These are phyloP conservation scores for Zygotorulaspora chibaensis DNA, from an alignment of 805 yeast species.

Conservation along the genomic window DNA sequence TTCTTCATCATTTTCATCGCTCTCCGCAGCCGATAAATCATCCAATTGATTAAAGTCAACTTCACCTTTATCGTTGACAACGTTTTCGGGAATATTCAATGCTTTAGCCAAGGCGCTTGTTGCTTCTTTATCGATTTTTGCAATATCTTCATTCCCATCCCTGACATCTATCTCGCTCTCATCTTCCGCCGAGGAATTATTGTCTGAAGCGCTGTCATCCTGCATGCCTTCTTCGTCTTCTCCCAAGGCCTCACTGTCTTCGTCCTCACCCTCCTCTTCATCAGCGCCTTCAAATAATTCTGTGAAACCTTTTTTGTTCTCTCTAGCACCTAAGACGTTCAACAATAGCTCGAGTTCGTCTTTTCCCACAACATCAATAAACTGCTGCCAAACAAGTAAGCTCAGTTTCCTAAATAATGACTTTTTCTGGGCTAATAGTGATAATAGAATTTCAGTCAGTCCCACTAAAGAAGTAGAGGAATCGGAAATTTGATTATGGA, in stretches of 20 bases:
- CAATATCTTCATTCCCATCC: conserved; percentile 39
- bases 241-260: conserved; percentile 29
- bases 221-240: conserved; percentile 34
- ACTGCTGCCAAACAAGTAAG: conserved; percentile 52
- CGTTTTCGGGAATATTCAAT: conserved; percentile 55
- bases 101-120: conserved; percentile 66
- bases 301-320: conserved; percentile 76
- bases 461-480: conserved; percentile 43
- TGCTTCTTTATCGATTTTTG: conserved; percentile 50
- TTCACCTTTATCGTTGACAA: conserved; percentile 41
- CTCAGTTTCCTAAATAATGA: conserved; percentile 55
- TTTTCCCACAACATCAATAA: conserved; percentile 43
- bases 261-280: conserved; percentile 38
- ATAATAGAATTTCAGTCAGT: conserved; percentile 55
- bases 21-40: conserved; percentile 39
- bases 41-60: conserved; percentile 47
- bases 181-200: conserved; percentile 30
- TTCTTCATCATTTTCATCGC: conserved; percentile 51
- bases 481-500: conserved; percentile 36
- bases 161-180: conserved; percentile 31
- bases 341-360: conserved; percentile 47
- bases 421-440: conserved; percentile 54
- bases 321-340: conserved; percentile 60
- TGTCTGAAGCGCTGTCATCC: conserved; percentile 24
- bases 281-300: conserved; percentile 65